phyloP scores from a whole-genome alignment of 371 early-diverging fungal species.

The Amoeboradix gromovi region DNA sequence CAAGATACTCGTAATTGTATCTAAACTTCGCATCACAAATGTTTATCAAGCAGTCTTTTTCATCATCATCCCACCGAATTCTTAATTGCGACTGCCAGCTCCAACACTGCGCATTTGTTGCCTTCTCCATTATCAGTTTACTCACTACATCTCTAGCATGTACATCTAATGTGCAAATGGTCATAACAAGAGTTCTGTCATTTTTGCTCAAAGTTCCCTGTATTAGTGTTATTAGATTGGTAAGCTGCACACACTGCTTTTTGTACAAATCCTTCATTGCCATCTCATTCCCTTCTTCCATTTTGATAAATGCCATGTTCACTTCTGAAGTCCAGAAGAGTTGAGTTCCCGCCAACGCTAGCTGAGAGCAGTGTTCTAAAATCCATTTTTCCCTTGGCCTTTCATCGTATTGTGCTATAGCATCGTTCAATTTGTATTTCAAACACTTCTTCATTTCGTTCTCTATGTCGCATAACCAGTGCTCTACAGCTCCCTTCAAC shows the following conservation, averaged over 20 bases:
- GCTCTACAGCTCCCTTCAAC: conserved; percentile 27
- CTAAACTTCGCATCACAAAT: conserved; percentile 29
- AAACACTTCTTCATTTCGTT: conserved; percentile 21
- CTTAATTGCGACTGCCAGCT: conserved; percentile 30
- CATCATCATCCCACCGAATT: conserved; percentile 24
- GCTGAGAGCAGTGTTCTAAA: conserved; percentile 28
- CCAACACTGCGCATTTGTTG: conserved; percentile 28
- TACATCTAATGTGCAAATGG: conserved; percentile 29
- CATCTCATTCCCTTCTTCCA: conserved; percentile 33
- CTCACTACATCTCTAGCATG: conserved; percentile 32
- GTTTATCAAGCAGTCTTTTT: conserved; percentile 24
- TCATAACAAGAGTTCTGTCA: conserved; percentile 31
- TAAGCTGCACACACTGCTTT: conserved; percentile 28
- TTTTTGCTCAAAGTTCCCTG: conserved; percentile 20
- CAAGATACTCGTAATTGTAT: conserved; percentile 30
- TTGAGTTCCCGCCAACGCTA: conserved; percentile 26
- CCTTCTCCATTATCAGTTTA: conserved; percentile 30
- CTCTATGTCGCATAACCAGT: conserved; percentile 25
- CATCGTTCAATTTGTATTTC: conserved; percentile 17
- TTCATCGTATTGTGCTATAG: conserved; percentile 25
- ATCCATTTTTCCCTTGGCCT: conserved; percentile 36
- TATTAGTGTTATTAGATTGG: conserved; percentile 21
- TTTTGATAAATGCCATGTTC: conserved; percentile 21
- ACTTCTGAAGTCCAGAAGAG: conserved; percentile 37
- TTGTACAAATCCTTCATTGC: conserved; percentile 32